Percentiles rank a stretch among this genome's conserved stretches.
phyloP scores from a whole-genome alignment of 2,329 filamentous ascomycete genomes.

The Paraphaeosphaeria minitans region DNA sequence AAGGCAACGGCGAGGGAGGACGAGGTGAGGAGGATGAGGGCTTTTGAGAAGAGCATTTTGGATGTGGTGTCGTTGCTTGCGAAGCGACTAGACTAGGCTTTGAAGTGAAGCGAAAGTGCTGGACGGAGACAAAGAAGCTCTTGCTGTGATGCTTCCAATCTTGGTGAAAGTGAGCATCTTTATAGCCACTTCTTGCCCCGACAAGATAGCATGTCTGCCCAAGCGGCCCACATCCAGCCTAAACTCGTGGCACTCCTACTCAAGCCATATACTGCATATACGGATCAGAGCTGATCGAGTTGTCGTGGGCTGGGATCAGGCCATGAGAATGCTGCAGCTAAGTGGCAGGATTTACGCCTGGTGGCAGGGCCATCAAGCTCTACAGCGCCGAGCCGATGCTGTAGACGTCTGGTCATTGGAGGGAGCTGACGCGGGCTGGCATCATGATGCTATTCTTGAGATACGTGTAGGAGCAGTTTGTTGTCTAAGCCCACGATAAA shows the following conservation, averaged over 20 bases:
- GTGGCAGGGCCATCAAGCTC: conserved; percentile 5
- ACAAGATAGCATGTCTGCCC: conserved; percentile 11
- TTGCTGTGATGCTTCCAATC: conserved; percentile 11
- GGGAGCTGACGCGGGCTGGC: conserved; percentile 1
- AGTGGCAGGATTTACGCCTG: conserved; percentile 8
- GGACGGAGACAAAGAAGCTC: conserved; percentile 12
- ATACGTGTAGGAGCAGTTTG: conserved; percentile 1
- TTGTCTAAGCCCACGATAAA: conserved; percentile 7
- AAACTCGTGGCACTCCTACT: conserved; percentile 3
- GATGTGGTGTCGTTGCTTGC: conserved; percentile 1
- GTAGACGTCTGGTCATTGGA: conserved; percentile 14
- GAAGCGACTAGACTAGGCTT: background rate
- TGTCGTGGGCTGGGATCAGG: conserved; percentile 9
- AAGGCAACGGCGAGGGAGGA: conserved; percentile 21
- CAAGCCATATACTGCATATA: conserved; percentile 13
- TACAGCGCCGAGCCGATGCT: conserved; percentile 6
- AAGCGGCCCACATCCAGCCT: background rate
- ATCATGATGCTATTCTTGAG: conserved; percentile 11
- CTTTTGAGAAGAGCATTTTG: conserved; percentile 29
- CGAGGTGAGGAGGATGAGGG: conserved; percentile 24
- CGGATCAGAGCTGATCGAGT: conserved; percentile 12
- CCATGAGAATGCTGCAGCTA: conserved; percentile 13
- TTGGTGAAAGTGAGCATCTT: conserved; percentile 15
- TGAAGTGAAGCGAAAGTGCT: conserved; percentile 8
- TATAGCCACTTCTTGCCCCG: conserved; percentile 15